Percentiles rank a stretch among this genome's conserved stretches.
Conservation (phyloP, 257 asterid genomes). For the Forsythia suspensa region DNA sequence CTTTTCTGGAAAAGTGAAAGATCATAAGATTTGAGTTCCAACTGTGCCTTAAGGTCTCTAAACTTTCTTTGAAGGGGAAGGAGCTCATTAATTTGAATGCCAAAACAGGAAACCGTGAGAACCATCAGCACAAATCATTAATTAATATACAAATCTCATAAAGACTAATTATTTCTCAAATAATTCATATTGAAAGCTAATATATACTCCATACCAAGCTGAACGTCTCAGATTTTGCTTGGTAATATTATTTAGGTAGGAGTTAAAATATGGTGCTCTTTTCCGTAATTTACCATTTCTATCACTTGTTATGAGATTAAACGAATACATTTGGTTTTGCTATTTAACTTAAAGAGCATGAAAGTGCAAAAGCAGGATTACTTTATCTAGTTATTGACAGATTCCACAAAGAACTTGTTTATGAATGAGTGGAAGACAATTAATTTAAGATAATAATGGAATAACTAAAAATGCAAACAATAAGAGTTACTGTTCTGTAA, state of each 20-base stretch:
- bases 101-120: slow-evolving; percentile 21
- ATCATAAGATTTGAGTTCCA: slow-evolving; percentile 91
- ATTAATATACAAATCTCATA: slow-evolving; percentile 1
- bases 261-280: not conserved
- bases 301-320: not conserved
- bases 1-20: slow-evolving; percentile 78
- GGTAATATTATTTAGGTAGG: not conserved
- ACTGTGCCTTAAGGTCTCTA: slow-evolving; percentile 73
- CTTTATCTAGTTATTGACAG: not conserved
- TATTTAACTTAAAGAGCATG: not conserved
- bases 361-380: not conserved
- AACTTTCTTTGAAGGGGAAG: slow-evolving; percentile 85
- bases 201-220: not conserved
- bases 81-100: slow-evolving; percentile 73
- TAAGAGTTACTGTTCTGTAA: not conserved
- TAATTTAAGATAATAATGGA: not conserved
- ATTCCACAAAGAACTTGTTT: not conserved
- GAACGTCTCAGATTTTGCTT: not conserved
- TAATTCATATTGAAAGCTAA: not conserved
- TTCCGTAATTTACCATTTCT: not conserved
- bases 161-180: not conserved
- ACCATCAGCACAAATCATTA: not conserved
- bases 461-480: not conserved
- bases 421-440: not conserved
- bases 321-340: not conserved